Percentiles rank a stretch among this genome's conserved stretches.
These are phyloP conservation scores for Pachysandra terminalis DNA, from an alignment of 164 flowering plant genomes.

Conservation along the genomic window DNA sequence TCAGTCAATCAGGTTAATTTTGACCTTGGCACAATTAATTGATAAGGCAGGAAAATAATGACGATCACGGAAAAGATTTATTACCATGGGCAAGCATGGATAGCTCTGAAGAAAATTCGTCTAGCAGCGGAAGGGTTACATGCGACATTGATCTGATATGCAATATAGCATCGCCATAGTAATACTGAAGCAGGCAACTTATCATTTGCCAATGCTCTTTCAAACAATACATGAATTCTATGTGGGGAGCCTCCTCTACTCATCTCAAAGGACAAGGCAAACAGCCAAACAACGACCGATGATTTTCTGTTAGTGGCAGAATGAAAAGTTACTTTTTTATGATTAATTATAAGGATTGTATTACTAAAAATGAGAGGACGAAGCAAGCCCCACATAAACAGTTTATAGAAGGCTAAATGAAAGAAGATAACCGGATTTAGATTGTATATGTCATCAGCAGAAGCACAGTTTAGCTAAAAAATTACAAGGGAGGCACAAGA, in stretches of 20 bases:
- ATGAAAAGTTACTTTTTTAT: neutral
- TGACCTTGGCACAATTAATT: too few relatives aligned
- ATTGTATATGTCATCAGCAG: too few relatives aligned
- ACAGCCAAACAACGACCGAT: constrained; percentile 62
- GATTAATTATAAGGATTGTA: too few relatives aligned
- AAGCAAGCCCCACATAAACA: too few relatives aligned
- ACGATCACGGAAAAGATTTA: constrained; percentile 14
- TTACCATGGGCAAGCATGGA: constrained; percentile 98
- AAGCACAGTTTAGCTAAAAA: too few relatives aligned
- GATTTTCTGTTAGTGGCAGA: constrained; percentile 55
- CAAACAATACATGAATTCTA: constrained; percentile 82
- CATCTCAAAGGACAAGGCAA: constrained; percentile 69
- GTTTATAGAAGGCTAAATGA: too few relatives aligned
- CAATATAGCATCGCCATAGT: constrained; percentile 82
- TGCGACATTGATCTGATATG: constrained; percentile 53
- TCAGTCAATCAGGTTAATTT: too few relatives aligned
- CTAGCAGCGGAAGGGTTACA: constrained; percentile 62
- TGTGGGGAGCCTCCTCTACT: constrained; percentile 55
- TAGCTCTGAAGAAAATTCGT: constrained; percentile 80
- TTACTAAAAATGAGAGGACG: too few relatives aligned
- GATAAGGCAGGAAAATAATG: neutral
- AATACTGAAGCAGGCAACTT: constrained; percentile 53
- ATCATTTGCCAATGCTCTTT: constrained; percentile 70
- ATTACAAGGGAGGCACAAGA: too few relatives aligned
- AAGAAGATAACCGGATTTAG: too few relatives aligned